A percentile compares a stretch with the other conserved stretches of the same genome.
phyloP scores from a whole-genome alignment of 2,329 filamentous ascomycete genomes.

The Amylocarpus encephaloides region DNA sequence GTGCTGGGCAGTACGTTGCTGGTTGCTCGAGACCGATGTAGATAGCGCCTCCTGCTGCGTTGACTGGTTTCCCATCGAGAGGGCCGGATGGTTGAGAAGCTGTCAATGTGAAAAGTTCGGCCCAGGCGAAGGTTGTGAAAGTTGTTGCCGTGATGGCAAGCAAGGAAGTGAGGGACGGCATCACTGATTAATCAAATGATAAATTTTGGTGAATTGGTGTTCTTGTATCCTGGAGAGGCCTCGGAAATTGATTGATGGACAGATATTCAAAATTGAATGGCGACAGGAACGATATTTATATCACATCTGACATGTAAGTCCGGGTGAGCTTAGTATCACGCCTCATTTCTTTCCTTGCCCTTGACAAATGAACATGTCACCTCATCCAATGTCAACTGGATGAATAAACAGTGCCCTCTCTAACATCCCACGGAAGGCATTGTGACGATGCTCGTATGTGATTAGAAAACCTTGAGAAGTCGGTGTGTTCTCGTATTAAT shows the following conservation, averaged over 20 bases:
- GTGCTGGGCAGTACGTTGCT: constrained; percentile 43
- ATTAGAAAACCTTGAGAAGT: neutral
- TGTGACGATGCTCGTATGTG: neutral
- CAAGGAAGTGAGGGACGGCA: neutral
- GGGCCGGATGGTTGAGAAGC: constrained; percentile 22
- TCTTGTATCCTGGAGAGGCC: neutral
- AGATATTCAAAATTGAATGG: too few relatives aligned
- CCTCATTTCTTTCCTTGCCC: too few relatives aligned
- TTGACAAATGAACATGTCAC: too few relatives aligned
- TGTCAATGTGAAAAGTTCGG: constrained; percentile 37
- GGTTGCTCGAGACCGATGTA: constrained; percentile 41
- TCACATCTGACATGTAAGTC: too few relatives aligned
- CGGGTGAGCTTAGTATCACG: too few relatives aligned
- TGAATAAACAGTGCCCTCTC: too few relatives aligned
- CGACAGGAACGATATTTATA: too few relatives aligned
- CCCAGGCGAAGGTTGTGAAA: constrained; percentile 1
- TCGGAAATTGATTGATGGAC: too few relatives aligned
- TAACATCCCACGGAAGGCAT: too few relatives aligned
- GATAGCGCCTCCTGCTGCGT: constrained; percentile 43
- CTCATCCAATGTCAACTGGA: too few relatives aligned
- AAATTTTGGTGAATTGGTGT: neutral
- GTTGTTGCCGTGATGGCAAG: neutral
- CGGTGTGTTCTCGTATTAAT: neutral
- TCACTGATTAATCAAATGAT: neutral
- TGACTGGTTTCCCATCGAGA: constrained; percentile 41